Evolutionary conservation across 257 asterid genomes (phyloP).

Genomic region (Penstemon newberryi): DNA sequence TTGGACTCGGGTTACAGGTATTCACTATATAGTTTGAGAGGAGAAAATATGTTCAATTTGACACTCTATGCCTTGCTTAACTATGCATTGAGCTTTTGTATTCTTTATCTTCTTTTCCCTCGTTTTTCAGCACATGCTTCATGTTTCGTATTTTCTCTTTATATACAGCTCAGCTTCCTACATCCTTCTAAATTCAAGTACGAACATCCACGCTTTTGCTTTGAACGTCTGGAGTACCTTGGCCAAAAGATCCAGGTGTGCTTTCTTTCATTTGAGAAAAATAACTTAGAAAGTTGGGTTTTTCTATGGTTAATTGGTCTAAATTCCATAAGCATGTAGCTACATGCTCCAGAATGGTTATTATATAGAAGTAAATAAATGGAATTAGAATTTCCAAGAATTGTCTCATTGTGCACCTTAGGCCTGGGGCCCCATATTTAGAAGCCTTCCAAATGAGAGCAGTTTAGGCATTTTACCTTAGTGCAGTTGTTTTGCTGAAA

Average conservation of each 20-base stretch:
- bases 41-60: not conserved
- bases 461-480: too few species aligned
- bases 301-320: not conserved
- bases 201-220: slow-evolving; percentile 96
- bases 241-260: slow-evolving; percentile 96
- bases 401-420: too few species aligned
- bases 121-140: not conserved
- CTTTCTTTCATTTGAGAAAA: not conserved
- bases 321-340: not conserved
- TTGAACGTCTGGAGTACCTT: slow-evolving; percentile 86
- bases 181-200: slow-evolving; percentile 85
- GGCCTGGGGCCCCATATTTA: too few species aligned
- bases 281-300: not conserved
- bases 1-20: slow-evolving; percentile 98
- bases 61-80: not conserved
- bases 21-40: slow-evolving; percentile 19
- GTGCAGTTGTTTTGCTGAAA: too few species aligned
- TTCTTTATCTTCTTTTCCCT: not conserved
- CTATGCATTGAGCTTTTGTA: not conserved
- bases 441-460: too few species aligned
- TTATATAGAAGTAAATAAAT: too few species aligned
- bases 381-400: too few species aligned
- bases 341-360: too few species aligned
- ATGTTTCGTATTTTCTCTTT: not conserved
- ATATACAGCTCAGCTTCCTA: slow-evolving; percentile 73